Base-by-base conservation (phyloP, 2,329 filamentous ascomycete species). In the Colletotrichum sp. region DNA sequence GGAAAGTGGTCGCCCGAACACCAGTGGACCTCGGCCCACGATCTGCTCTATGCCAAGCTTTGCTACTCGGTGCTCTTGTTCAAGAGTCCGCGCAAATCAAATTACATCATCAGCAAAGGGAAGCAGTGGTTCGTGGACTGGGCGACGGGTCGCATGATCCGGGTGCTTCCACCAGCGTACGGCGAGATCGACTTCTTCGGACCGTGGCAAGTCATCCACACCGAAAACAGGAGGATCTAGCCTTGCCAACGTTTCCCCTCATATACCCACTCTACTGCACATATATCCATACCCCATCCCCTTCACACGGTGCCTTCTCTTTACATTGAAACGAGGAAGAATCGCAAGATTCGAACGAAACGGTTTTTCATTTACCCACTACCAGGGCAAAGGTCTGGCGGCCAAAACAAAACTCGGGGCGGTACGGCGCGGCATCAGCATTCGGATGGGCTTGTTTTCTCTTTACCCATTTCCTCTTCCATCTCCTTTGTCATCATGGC, bases 111-210 rank as follows among this genome's bases (percentile, higher is more conserved):
- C 79, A 86, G 85, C 81, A 87, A 89, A 77, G 90, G 90, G 57
- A 91, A 89, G 80, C 86, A 90, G 79, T 92, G 90, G 89, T 87
- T 87, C 75, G 89, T 92, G 58, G 90, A 92, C 84, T 92, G 90
- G 90, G 82, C 83, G 16, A 91, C 89, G 18, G 90, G 90, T 48
- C 86, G 87, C 71, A 89, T 91, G 87, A 85, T 87, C 32, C 85
- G 88, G 18, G 89, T 90, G 24, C 83, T 88, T 21, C 90, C 90
- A 13, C 90, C 90, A 3, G 85, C 85, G 7, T 92, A 92, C 79
- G 88, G 88, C 55, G 89, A 91, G 79, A 83, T 87, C 63, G 86
- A 90, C 71, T 83, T 86, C 75, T 87, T 86, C 73, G 87, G 87
- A 1, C 85, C 89, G 36, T 90, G 88, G 87, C 87, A 89, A 80